Conservation (phyloP, 2,329 filamentous ascomycete species). For the Xylariaceae sp. region DNA sequence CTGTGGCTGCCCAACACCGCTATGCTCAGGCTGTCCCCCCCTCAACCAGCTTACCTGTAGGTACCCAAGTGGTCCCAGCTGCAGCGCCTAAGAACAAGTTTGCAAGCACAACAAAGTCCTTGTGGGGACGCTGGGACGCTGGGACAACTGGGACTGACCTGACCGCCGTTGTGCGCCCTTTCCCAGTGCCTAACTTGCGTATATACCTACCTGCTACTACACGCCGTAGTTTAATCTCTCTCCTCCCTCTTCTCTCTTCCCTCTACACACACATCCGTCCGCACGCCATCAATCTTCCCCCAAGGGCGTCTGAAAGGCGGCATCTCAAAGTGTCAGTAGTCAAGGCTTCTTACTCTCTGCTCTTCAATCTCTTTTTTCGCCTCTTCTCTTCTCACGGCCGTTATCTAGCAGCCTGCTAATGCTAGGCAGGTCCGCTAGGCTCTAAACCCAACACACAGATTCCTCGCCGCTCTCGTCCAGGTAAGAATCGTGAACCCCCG, state of each 20-base stretch:
- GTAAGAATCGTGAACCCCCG: slow-evolving; percentile 13
- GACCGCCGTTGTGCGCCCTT: slow-evolving; percentile 16
- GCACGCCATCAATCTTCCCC: slow-evolving; percentile 17
- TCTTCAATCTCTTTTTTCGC: neutral
- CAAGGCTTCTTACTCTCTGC: slow-evolving; percentile 13
- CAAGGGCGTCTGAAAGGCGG: slow-evolving; percentile 18
- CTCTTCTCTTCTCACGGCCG: neutral
- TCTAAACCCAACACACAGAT: slow-evolving; percentile 9
- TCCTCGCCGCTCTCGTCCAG: slow-evolving; percentile 6
- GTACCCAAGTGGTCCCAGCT: neutral
- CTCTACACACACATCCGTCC: slow-evolving; percentile 15
- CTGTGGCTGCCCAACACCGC: slow-evolving; percentile 1
- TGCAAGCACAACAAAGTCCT: slow-evolving; percentile 9
- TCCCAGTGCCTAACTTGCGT: slow-evolving; percentile 1
- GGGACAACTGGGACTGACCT: too few relatives aligned
- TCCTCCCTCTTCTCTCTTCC: slow-evolving; percentile 10
- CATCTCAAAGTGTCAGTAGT: slow-evolving; percentile 13
- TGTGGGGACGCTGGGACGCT: slow-evolving; percentile 15
- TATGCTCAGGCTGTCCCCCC: neutral
- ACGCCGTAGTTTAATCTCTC: slow-evolving; percentile 5
- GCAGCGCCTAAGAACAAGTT: neutral
- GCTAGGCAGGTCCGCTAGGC: neutral
- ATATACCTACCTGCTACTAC: slow-evolving; percentile 1
- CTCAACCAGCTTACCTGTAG: neutral
- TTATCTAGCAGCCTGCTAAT: slow-evolving; percentile 1